Evolutionary conservation across 768 basidiomycete genomes (phyloP), one percentile per base, ranked within the genome.

Genomic region (Trametes elegans): DNA sequence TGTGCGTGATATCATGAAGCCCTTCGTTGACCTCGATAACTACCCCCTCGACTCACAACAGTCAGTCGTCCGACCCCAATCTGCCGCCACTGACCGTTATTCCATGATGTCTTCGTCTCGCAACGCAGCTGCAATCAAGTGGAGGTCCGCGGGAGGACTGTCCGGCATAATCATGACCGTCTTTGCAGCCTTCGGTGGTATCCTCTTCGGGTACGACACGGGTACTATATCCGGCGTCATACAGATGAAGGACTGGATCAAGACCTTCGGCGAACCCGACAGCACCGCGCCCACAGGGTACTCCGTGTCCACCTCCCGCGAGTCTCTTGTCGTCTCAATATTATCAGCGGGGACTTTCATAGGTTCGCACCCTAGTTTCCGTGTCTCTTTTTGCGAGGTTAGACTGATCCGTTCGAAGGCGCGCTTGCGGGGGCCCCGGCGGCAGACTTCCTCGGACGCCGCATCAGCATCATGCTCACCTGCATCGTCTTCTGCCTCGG

Each of bases 271-370:
- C 3, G 1, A 65, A 35, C 55, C 62, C 43, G 34, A 38, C 21
- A 48, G 60, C 6, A 57, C 62, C 42, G 55, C 62, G 8, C 4
- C 18, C 7, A 39, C n/a, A 3, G 9, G n/a, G 1, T 53, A 49
- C 10, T 50, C 39, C 24, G 70, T 85, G 54, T 19, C 69, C 8
- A 73, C 79, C 27, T 64, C 79, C 24, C 56, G 70, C 48, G 66
- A 71, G 54, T 82, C 81, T 0, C 72, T 80, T 58, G 72, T 85
- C 74, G 64, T 76, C 32, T 83, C 82, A 32, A 87, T 90, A 62
- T 81, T 91, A 24, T 91, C 89, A 3, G 88, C 86, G 9, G 91
- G 90, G 53, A 92, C 90, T 14, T 90, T 93, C 76, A 81, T 89
- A 59, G 89, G 69, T 67, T 34, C 48, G 64, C n/a, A n/a, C n/a